Evolutionary conservation across 352 stramenopile genomes (phyloP).

Genomic region (Globisporangium paroecandrum): DNA sequence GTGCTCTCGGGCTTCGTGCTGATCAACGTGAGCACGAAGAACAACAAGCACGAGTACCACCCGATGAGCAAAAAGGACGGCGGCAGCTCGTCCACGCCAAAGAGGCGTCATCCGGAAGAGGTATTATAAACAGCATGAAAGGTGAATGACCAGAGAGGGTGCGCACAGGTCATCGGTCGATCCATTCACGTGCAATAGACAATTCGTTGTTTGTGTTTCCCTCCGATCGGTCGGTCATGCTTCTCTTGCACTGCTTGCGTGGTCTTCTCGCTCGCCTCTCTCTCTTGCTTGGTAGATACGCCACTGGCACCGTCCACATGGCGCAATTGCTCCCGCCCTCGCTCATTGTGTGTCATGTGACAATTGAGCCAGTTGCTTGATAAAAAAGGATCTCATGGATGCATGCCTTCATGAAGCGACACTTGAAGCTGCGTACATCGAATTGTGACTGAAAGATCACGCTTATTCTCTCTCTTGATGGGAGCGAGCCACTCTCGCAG

Average conservation of each 20-base stretch:
- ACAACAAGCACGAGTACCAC: slow-evolving; percentile 60
- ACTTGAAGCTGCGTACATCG: background rate
- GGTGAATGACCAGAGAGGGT: background rate
- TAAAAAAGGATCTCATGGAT: background rate
- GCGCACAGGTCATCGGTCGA: background rate
- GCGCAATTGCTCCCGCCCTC: background rate
- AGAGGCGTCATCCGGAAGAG: background rate
- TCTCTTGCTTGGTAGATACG: background rate
- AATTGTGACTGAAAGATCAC: background rate
- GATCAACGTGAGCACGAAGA: slow-evolving; percentile 49
- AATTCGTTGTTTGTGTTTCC: background rate
- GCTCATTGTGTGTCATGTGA: background rate
- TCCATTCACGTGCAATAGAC: background rate
- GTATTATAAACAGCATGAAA: slow-evolving; percentile 12
- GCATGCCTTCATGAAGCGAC: background rate
- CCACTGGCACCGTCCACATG: background rate
- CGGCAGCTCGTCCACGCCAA: slow-evolving; percentile 15
- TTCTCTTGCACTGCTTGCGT: background rate
- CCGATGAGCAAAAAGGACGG: slow-evolving; percentile 24
- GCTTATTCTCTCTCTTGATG: background rate
- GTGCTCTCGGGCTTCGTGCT: slow-evolving; percentile 78
- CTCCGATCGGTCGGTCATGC: background rate
- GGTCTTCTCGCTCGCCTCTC: background rate
- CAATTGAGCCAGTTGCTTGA: background rate
- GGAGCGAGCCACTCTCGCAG: background rate